phyloP scores from a whole-genome alignment of 2,329 filamentous ascomycete genomes.

The Talaromyces albobiverticillius region DNA sequence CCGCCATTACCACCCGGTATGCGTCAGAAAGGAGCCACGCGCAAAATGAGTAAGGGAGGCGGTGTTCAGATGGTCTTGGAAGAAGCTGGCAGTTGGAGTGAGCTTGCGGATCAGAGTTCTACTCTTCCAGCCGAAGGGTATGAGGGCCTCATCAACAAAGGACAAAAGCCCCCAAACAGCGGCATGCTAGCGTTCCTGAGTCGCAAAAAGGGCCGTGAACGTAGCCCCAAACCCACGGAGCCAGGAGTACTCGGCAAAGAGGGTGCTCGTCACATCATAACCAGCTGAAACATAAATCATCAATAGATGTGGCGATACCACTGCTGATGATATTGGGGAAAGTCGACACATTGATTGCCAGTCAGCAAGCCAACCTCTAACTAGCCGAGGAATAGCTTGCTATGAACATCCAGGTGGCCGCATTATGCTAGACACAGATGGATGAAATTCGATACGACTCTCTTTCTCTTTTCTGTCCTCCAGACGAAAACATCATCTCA shows the following conservation, averaged over 20 bases:
- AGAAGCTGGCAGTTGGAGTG: conserved; percentile 85
- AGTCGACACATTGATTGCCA: no score
- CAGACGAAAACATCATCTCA: neutral
- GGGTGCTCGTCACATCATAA: conserved; percentile 79
- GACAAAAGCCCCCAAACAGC: conserved; percentile 51
- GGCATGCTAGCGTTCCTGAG: conserved; percentile 89
- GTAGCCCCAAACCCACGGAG: conserved; percentile 92
- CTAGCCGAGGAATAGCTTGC: no score
- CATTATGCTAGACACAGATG: no score
- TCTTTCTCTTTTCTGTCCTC: neutral
- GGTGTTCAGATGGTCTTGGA: conserved; percentile 90
- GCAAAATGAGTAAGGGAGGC: conserved; percentile 73
- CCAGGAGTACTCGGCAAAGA: conserved; percentile 92
- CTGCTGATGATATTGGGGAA: no score
- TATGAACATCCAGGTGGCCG: no score
- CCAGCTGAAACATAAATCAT: conserved; percentile 32
- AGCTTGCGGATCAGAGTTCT: conserved; percentile 79
- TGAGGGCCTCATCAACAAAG: conserved; percentile 31
- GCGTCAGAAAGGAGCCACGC: conserved; percentile 58
- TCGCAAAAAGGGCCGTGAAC: conserved; percentile 82
- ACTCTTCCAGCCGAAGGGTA: conserved; percentile 68
- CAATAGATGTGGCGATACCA: no score
- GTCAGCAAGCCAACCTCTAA: no score
- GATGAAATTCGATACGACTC: no score
- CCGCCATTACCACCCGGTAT: conserved; percentile 37